Evolutionary conservation across 2,329 filamentous ascomycete genomes (phyloP).

Genomic region (Phialocephala sp.): DNA sequence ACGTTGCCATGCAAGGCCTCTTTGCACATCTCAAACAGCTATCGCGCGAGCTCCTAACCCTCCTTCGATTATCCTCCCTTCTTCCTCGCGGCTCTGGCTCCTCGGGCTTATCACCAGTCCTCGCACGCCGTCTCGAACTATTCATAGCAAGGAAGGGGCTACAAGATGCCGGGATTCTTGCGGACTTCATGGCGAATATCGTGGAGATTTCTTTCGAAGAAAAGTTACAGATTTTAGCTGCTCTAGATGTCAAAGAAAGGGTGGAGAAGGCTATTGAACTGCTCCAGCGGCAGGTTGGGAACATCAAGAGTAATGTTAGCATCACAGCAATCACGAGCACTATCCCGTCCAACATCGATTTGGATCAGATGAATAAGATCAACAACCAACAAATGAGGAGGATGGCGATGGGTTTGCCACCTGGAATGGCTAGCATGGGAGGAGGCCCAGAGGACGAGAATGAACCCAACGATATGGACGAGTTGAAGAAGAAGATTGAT

Average conservation of each 20-base stretch:
- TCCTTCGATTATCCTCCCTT: conserved; percentile 85
- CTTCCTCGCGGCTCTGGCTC: conserved; percentile 71
- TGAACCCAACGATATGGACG: conserved; percentile 87
- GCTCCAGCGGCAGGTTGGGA: conserved; percentile 79
- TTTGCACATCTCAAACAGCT: conserved; percentile 84
- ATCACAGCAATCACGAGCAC: conserved; percentile 79
- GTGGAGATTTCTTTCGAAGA: conserved; percentile 89
- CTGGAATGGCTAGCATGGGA: conserved; percentile 33
- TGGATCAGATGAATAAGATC: conserved; percentile 57
- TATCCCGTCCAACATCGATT: conserved; percentile 63
- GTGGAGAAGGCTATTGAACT: conserved; percentile 84
- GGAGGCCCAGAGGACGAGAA: conserved; percentile 66
- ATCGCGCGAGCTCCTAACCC: conserved; percentile 83
- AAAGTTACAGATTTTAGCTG: conserved; percentile 84
- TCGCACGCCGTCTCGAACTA: conserved; percentile 84
- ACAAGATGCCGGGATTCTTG: conserved; percentile 81
- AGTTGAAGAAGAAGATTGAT: conserved; percentile 86
- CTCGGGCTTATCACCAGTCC: conserved; percentile 76
- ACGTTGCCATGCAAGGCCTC: conserved; percentile 69
- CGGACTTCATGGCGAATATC: conserved; percentile 96
- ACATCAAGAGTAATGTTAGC: conserved; percentile 85
- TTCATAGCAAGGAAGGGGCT: conserved; percentile 85
- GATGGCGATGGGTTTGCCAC: conserved; percentile 34
- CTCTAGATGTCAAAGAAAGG: conserved; percentile 77
- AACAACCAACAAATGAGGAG: conserved; percentile 46